Evolutionary conservation across 225 moss, liverwort and hornwort species (phyloP).

Genomic region (Bryum argenteum): DNA sequence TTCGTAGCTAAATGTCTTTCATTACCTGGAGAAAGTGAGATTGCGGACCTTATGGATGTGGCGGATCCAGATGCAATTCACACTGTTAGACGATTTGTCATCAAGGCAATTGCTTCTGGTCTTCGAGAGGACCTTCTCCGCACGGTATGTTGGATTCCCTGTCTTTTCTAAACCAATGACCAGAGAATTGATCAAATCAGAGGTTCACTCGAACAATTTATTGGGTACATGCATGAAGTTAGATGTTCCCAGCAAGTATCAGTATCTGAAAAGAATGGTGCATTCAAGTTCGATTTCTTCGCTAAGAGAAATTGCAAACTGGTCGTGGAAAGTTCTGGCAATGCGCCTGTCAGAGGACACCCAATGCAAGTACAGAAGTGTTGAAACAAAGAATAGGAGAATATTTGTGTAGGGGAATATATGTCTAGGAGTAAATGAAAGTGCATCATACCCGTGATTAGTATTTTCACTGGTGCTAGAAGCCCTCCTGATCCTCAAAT

Average conservation of each 20-base stretch:
- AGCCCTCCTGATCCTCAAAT: not conserved
- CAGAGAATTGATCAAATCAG: not conserved
- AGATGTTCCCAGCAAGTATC: not conserved
- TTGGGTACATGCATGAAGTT: constrained; percentile 5
- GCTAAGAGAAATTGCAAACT: constrained; percentile 11
- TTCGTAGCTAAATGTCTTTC: constrained; percentile 84
- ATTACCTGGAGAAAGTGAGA: constrained; percentile 91
- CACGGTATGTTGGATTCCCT: constrained; percentile 37
- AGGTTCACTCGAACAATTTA: not conserved
- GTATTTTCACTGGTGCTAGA: not conserved
- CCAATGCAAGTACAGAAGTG: not conserved
- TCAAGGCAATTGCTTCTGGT: constrained; percentile 63
- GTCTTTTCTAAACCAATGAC: too few relatives aligned
- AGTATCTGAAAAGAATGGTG: not conserved
- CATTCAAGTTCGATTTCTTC: not conserved
- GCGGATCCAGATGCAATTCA: constrained; percentile 98
- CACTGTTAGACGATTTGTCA: constrained; percentile 68
- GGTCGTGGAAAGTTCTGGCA: constrained; percentile 6
- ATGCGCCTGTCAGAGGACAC: not conserved
- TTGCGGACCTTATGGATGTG: constrained; percentile 81
- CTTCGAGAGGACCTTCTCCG: constrained; percentile 68
- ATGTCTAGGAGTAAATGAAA: too few relatives aligned
- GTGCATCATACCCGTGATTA: not conserved
- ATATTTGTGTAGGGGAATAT: not conserved
- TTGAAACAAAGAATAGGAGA: not conserved